Evolutionary conservation across 1,284 basidiomycete species (phyloP).

Genomic region (Marasmius sp.): DNA sequence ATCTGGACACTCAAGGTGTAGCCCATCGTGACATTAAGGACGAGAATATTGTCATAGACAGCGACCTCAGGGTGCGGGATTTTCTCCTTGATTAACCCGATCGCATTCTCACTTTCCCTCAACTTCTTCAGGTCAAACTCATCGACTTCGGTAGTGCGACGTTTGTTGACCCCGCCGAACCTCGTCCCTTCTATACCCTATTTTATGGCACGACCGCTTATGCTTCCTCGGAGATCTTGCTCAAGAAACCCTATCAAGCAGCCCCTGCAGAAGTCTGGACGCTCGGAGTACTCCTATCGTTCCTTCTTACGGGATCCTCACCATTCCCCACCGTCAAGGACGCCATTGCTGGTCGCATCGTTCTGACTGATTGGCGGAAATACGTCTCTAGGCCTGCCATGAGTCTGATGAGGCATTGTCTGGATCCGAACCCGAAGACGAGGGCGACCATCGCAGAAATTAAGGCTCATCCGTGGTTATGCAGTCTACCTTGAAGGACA

Average conservation of each 20-base stretch:
- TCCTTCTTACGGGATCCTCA: constrained; percentile 82
- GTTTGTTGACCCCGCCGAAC: constrained; percentile 64
- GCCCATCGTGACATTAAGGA: constrained; percentile 94
- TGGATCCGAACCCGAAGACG: constrained; percentile 68
- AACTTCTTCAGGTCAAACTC: constrained; percentile 69
- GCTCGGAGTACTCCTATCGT: constrained; percentile 86
- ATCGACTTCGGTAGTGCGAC: constrained; percentile 93
- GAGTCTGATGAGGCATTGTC: constrained; percentile 71
- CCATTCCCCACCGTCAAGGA: constrained; percentile 79
- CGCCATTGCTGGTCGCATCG: constrained; percentile 56
- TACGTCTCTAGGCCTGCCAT: constrained; percentile 41
- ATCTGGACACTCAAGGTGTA: constrained; percentile 77
- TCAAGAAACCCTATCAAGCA: constrained; percentile 72
- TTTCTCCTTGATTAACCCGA: constrained; percentile 7
- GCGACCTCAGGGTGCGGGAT: constrained; percentile 56
- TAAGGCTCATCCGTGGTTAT: constrained; percentile 76
- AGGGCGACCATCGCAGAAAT: constrained; percentile 75
- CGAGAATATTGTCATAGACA: constrained; percentile 88
- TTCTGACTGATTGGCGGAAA: constrained; percentile 39
- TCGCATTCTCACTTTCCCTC: constrained; percentile 6
- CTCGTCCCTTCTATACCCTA: constrained; percentile 68
- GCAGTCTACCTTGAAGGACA: constrained; percentile 1
- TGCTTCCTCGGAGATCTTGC: constrained; percentile 79
- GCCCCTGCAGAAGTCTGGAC: constrained; percentile 90
- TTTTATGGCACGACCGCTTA: constrained; percentile 85